Conservation (phyloP, 345 rosid genomes). For the Carallia brachiata region DNA sequence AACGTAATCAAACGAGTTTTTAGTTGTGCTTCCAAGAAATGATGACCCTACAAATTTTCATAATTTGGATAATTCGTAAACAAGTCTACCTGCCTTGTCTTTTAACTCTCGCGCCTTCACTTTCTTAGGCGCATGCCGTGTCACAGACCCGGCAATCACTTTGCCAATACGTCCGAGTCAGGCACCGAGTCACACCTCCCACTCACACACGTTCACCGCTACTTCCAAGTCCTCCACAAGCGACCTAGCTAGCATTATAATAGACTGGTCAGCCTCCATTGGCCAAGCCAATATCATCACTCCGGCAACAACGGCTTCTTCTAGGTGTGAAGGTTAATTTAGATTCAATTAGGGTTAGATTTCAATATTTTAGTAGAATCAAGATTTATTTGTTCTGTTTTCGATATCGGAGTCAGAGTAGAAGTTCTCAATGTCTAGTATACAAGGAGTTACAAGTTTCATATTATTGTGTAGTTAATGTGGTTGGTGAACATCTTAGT, state of each 20-base stretch:
- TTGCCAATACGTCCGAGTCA: slow-evolving; percentile 40
- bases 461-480: too few species aligned
- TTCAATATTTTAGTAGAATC: too few species aligned
- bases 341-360: too few species aligned
- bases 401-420: too few species aligned
- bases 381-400: too few species aligned
- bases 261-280: slow-evolving; percentile 66
- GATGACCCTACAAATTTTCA: too few species aligned
- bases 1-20: too few species aligned
- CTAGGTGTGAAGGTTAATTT: too few species aligned
- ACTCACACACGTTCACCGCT: slow-evolving; percentile 47
- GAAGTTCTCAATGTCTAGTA: too few species aligned
- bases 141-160: slow-evolving; percentile 27
- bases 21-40: too few species aligned
- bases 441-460: too few species aligned
- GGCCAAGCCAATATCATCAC: slow-evolving; percentile 59
- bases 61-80: slow-evolving; percentile 24
- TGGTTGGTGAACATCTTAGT: too few species aligned
- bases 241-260: slow-evolving; percentile 47
- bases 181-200: slow-evolving; percentile 51
- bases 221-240: slow-evolving; percentile 56
- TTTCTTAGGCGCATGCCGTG: slow-evolving; percentile 15
- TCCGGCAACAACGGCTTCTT: slow-evolving; percentile 54
- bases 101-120: slow-evolving; percentile 31
- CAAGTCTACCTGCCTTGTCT: slow-evolving; percentile 34